phyloP scores from a whole-genome alignment of 306 rosid species.

The Rosa lucieae region DNA sequence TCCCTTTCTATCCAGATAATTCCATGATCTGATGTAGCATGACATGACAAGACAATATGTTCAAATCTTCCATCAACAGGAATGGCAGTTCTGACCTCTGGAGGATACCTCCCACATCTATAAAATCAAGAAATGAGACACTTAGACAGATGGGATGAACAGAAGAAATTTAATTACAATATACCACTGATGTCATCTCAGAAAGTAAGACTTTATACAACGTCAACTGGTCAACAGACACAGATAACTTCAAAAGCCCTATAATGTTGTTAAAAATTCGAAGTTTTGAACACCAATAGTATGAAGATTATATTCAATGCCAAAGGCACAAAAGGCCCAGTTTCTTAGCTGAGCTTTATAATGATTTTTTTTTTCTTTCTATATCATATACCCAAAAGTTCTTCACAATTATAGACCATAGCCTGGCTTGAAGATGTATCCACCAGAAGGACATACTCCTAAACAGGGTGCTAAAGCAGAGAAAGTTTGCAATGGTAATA shows the following conservation, averaged over 20 bases:
- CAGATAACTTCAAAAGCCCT: neutral
- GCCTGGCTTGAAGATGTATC: neutral
- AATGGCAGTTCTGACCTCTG: constrained; percentile 92
- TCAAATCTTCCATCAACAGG: constrained; percentile 99
- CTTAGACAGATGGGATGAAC: constrained; percentile 15
- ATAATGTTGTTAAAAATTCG: neutral
- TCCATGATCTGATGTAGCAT: constrained; percentile 84
- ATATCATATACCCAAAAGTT: neutral
- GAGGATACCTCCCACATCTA: constrained; percentile 99
- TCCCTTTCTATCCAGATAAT: constrained; percentile 91
- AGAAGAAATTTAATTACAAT: neutral
- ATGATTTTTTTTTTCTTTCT: neutral
- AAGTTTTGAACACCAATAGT: neutral
- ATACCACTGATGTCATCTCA: neutral
- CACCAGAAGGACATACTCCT: neutral
- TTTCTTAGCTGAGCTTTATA: neutral
- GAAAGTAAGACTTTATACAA: neutral
- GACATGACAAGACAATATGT: constrained; percentile 92
- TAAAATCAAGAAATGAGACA: constrained; percentile 30
- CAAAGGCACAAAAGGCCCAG: neutral
- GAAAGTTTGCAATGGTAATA: neutral
- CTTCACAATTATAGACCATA: neutral
- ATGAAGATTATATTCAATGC: neutral
- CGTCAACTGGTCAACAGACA: neutral
- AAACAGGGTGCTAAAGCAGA: neutral